Conservation (phyloP, 2,329 filamentous ascomycete species). For the Blastomyces emzantsi region DNA sequence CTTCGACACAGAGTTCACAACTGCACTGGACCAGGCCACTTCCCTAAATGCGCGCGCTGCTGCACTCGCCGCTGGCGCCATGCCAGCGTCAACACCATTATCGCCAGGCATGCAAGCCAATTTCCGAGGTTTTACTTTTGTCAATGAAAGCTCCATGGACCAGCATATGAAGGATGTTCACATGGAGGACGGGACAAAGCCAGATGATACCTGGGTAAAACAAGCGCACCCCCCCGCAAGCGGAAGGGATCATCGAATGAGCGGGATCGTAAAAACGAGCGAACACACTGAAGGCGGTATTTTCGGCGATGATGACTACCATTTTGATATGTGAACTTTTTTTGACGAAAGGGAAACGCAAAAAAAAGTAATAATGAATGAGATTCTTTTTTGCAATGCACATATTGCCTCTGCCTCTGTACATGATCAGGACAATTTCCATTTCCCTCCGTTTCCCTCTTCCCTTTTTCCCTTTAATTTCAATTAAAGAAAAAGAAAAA, state of each 20-base stretch:
- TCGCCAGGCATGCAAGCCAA: conserved; percentile 96
- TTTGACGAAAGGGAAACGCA: neutral
- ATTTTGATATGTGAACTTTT: conserved; percentile 37
- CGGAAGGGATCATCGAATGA: conserved; percentile 34
- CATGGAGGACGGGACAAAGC: conserved; percentile 37
- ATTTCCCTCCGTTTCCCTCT: neutral
- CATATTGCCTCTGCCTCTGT: conserved; percentile 10
- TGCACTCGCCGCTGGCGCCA: conserved; percentile 67
- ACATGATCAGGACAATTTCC: conserved; percentile 4
- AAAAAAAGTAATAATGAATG: neutral
- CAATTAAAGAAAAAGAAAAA: neutral
- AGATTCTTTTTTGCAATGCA: conserved; percentile 1
- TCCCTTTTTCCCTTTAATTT: conserved; percentile 1
- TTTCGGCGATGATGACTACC: conserved; percentile 35
- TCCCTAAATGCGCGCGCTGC: conserved; percentile 88
- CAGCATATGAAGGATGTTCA: conserved; percentile 48
- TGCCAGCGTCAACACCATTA: conserved; percentile 81
- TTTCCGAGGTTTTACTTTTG: conserved; percentile 97
- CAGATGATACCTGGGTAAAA: conserved; percentile 15
- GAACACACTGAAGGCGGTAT: conserved; percentile 33
- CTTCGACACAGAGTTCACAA: conserved; percentile 98
- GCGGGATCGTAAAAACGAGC: conserved; percentile 34
- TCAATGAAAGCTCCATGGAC: conserved; percentile 93
- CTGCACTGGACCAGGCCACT: conserved; percentile 74
- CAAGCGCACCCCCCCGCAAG: neutral